These are phyloP conservation scores for Eleusine coracana DNA, from an alignment of 176 grass and related monocot genomes.

Conservation along the genomic window DNA sequence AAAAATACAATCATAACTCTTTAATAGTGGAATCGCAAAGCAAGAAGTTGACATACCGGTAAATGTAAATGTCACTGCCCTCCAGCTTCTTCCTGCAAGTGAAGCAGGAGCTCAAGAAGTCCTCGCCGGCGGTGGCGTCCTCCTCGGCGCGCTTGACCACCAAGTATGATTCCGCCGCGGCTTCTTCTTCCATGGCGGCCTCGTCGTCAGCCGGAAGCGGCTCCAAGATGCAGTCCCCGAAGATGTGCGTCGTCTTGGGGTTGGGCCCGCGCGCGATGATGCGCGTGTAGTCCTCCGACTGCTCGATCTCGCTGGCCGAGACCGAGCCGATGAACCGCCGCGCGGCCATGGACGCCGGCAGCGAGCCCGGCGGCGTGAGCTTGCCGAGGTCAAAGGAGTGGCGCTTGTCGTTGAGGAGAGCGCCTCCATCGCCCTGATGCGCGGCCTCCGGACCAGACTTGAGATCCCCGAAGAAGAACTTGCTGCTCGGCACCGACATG, in stretches of 20 bases:
- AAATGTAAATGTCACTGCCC: conserved; percentile 88
- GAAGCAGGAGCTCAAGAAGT: conserved; percentile 80
- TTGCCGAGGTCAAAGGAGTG: conserved; percentile 60
- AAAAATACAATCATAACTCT: too few relatives aligned
- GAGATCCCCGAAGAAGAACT: conserved; percentile 55
- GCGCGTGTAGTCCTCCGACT: conserved; percentile 98
- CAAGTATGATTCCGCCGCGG: conserved; percentile 36
- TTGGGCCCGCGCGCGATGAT: conserved; percentile 89
- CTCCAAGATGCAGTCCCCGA: conserved; percentile 86
- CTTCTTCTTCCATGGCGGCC: conserved; percentile 35
- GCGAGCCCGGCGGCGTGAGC: conserved; percentile 56
- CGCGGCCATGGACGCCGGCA: conserved; percentile 52
- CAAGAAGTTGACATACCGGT: conserved; percentile 65
- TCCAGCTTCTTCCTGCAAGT: conserved; percentile 78
- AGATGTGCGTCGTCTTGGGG: conserved; percentile 93
- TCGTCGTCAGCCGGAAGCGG: conserved; percentile 36
- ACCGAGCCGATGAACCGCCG: conserved; percentile 53
- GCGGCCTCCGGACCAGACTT: conserved; percentile 62
- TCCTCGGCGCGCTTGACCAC: conserved; percentile 45
- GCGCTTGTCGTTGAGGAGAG: conserved; percentile 27
- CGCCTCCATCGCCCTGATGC: background rate
- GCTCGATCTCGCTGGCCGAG: conserved; percentile 87
- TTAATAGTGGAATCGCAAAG: background rate
- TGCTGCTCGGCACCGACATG: conserved; percentile 52
- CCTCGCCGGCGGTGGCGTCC: background rate